Percentiles rank a stretch among this genome's conserved stretches.
phyloP scores from a whole-genome alignment of 2,329 filamentous ascomycete species.

The Arthrobotrys conoides region DNA sequence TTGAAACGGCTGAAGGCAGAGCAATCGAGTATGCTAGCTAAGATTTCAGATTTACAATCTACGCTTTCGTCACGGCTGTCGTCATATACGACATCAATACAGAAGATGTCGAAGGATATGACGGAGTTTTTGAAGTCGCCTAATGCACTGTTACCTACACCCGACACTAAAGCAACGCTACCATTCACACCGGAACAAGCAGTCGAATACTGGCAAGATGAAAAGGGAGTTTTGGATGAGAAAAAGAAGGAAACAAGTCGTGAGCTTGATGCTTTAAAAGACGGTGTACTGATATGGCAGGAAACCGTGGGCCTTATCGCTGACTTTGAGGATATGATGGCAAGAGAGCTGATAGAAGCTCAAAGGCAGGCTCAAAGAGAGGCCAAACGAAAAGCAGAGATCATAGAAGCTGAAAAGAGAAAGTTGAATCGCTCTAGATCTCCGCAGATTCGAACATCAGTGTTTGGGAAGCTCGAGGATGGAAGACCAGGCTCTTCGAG shows the following conservation, averaged over 20 bases:
- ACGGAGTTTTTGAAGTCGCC: slow-evolving; percentile 54
- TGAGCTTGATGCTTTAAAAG: slow-evolving; percentile 77
- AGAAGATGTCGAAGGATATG: slow-evolving; percentile 56
- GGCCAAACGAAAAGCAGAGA: slow-evolving; percentile 52
- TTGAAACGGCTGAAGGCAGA: slow-evolving; percentile 46
- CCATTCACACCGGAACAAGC: slow-evolving; percentile 57
- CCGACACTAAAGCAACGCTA: slow-evolving; percentile 44
- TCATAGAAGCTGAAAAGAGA: slow-evolving; percentile 64
- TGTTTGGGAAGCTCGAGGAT: slow-evolving; percentile 73
- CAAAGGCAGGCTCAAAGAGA: slow-evolving; percentile 38
- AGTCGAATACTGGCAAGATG: slow-evolving; percentile 76
- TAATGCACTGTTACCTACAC: slow-evolving; percentile 42
- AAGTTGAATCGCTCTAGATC: slow-evolving; percentile 66
- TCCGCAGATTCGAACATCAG: slow-evolving; percentile 69
- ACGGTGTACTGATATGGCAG: slow-evolving; percentile 78
- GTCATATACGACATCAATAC: slow-evolving; percentile 50
- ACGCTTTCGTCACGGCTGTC: slow-evolving; percentile 51
- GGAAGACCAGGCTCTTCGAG: slow-evolving; percentile 45
- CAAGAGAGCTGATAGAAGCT: slow-evolving; percentile 70
- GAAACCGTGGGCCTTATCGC: slow-evolving; percentile 74
- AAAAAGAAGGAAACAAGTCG: slow-evolving; percentile 73
- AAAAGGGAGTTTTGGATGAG: slow-evolving; percentile 73
- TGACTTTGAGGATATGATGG: slow-evolving; percentile 76
- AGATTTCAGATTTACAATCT: slow-evolving; percentile 57
- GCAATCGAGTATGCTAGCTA: slow-evolving; percentile 41